Percentiles rank a stretch among this genome's conserved stretches.
These are phyloP conservation scores for Histomonas meleagridis DNA, from an alignment of 208 protist genomes.

Conservation along the genomic window DNA sequence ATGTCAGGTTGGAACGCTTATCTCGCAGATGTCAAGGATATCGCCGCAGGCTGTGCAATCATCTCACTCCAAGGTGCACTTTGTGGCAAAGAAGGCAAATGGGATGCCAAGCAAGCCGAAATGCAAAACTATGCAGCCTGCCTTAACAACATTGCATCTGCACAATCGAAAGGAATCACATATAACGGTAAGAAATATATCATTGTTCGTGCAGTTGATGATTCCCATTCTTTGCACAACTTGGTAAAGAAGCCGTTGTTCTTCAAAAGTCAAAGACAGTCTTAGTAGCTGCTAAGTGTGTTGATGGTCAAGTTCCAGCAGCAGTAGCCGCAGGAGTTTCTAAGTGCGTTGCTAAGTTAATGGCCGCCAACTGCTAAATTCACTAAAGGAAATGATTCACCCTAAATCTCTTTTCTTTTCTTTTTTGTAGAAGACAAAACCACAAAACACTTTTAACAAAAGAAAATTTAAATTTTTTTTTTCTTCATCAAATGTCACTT, in stretches of 20 bases:
- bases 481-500: no score
- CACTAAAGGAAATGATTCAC: no score
- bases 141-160: not conserved
- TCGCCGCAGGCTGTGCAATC: not conserved
- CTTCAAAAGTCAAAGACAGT: slow-evolving; percentile 32
- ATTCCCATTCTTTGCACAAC: not conserved
- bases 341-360: no score
- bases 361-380: no score
- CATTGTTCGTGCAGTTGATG: not conserved
- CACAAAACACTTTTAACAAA: no score
- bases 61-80: not conserved
- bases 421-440: no score
- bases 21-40: not conserved
- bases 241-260: not conserved
- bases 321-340: not conserved
- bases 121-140: not conserved
- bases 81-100: not conserved
- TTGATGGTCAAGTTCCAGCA: not conserved
- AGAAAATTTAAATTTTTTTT: no score
- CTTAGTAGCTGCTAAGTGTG: not conserved
- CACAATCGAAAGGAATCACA: not conserved
- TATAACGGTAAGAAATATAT: not conserved
- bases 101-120: not conserved
- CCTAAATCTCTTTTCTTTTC: no score
- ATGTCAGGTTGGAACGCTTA: slow-evolving; percentile 11